Evolutionary conservation across 306 rosid genomes (phyloP), one percentile per base, ranked within the genome.

Genomic region (Sindora glabra): DNA sequence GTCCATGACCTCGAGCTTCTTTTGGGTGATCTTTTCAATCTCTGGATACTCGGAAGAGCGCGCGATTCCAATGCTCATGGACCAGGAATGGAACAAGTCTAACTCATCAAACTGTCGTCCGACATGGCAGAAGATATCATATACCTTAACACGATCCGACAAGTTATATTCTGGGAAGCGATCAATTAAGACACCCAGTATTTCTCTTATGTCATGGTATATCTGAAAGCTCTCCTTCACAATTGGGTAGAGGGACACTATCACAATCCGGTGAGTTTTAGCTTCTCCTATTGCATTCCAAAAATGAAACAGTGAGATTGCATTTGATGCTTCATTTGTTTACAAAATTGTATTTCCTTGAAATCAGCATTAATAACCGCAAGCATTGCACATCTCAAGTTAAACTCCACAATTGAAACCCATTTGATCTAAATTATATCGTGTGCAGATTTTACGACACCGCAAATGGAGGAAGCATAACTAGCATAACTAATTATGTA

Each of bases 41-140:
- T 84, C 90, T 0, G 99, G 99, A 44, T 84, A 94, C 69, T 94
- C 97, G 0, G 97, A 78, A 23, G 94, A 77, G 39, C 97, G 94
- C 2, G 86, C 88, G 9, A 94, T 61, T 15, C 94, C 97, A 41
- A 64, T 72, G 8, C 10, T 73, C 75, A 59, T 89, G 67, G 84
- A 59, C 99, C 97, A 94, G 54, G 40, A 6, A 34, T 84, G 80
- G 78, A 89, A 84, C 40, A 47, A 7, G 21, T 89, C 95, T 15
- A 94, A 74, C 66, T 89, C 97, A n/a, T 94, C 94, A 32, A 61
- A 94, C 45, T 89, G 97, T 59, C 89, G 84, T 2, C 90, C 88
- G 0, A 86, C 74, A 4, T 90, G 90, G 62, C 85, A 75, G 77
- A 86, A 94, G 13, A 82, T 59, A 37, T 94, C 99, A 29, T 74